Evolutionary conservation across 2,329 filamentous ascomycete species (phyloP).

Genomic region (Geoglossum cookeanum): DNA sequence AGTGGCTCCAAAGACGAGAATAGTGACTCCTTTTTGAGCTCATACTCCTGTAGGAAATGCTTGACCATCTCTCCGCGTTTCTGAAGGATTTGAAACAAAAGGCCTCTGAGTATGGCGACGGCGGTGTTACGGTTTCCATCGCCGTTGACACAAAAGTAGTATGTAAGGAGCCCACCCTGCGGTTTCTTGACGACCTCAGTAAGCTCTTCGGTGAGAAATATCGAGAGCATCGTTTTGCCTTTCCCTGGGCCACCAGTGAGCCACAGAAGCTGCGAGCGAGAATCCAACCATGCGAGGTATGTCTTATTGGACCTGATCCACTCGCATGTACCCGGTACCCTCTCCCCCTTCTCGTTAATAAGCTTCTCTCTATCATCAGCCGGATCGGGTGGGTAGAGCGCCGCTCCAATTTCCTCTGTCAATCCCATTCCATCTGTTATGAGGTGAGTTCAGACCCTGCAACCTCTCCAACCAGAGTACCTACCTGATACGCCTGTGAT

Average conservation of each 20-base stretch:
- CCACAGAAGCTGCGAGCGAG: constrained; percentile 11
- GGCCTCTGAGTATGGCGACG: constrained; percentile 10
- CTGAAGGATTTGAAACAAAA: background rate
- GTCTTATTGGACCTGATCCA: constrained; percentile 9
- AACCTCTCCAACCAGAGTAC: too few relatives aligned
- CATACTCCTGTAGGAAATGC: background rate
- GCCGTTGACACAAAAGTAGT: constrained; percentile 14
- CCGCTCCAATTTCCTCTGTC: too few relatives aligned
- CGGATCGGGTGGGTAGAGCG: background rate
- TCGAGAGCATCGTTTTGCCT: constrained; percentile 15
- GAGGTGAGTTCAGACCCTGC: background rate
- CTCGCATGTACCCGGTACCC: constrained; percentile 12
- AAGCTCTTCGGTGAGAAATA: constrained; percentile 12
- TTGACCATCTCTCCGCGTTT: background rate
- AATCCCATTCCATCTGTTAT: too few relatives aligned
- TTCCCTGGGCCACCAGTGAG: constrained; percentile 15
- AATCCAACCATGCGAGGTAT: constrained; percentile 11
- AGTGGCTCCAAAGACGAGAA: background rate
- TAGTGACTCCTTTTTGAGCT: background rate
- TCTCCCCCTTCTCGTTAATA: constrained; percentile 12
- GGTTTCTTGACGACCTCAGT: constrained; percentile 7
- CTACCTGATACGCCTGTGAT: too few relatives aligned
- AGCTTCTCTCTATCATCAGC: constrained; percentile 3
- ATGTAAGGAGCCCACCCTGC: constrained; percentile 8
- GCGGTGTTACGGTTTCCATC: constrained; percentile 12